Base-by-base conservation (phyloP, 2,329 filamentous ascomycete species). In the Ophiostoma fasciatum region DNA sequence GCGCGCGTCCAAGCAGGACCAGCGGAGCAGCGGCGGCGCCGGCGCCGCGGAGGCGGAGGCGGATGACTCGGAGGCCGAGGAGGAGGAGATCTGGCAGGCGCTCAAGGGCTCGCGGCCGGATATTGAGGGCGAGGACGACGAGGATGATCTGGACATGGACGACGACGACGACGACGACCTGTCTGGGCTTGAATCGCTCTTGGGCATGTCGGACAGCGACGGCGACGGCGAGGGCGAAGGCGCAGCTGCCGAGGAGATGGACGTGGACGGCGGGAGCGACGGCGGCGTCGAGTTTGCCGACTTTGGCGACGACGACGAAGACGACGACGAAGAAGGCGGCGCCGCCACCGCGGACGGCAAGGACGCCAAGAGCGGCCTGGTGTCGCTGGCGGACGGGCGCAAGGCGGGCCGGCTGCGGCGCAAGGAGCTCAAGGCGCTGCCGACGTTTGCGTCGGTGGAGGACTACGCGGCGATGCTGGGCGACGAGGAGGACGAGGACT, bases 401-500 rank as follows among this genome's bases (percentile, higher is more conserved):
- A 62, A 63, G 46, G 53, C 53, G n/a, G 52, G 50, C 42, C 68
- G 65, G 48, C 68, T 73, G 53, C 82, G 81, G 61, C 78, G 71
- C 61, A 84, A 78, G 68, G 83, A 83, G 62, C 66, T 96, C 56
- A 94, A 85, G 69, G 74, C 75, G 45, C 63, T 98, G 47, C 90
- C 90, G 7, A 92, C 76, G 25, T 98, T 98, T 62, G 90, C 92
- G 15, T 92, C 83, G 22, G 80, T 71, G 22, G 90, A 96, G 37
- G 90, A 96, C 54, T 98, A 96, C 57, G 88, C 85, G 13, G 81
- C 80, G 49, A 68, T 94, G 60, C 59, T 94, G 54, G 82, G 67
- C 4, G 70, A 74, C 44, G 82, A 90, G 35, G 74, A 76, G 43
- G 75, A 75, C 14, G 59, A 46, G 22, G 27, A 40, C n/a, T 46